Conservation (phyloP, 2,329 filamentous ascomycete genomes). For the Juglanconis juglandina region DNA sequence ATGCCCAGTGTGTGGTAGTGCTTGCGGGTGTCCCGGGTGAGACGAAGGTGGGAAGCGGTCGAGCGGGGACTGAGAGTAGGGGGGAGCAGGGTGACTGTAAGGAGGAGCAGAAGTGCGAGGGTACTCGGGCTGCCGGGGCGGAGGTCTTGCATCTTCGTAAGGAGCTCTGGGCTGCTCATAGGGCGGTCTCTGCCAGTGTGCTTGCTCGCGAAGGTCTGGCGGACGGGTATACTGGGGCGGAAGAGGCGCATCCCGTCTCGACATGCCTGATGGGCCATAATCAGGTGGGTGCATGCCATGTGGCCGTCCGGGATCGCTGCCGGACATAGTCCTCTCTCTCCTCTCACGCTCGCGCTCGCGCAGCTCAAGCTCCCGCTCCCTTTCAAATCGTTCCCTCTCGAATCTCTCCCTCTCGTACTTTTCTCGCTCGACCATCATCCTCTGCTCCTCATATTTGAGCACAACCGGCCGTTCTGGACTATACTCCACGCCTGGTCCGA, state of each 20-base stretch:
- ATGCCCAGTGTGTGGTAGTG: slow-evolving; percentile 28
- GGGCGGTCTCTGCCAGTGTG: slow-evolving; percentile 34
- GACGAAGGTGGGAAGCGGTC: slow-evolving; percentile 38
- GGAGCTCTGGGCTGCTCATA: slow-evolving; percentile 41
- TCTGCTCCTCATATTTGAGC: slow-evolving; percentile 52
- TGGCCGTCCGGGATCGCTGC: slow-evolving; percentile 42
- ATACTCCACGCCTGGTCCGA: slow-evolving; percentile 44
- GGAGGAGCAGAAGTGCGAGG: slow-evolving; percentile 39
- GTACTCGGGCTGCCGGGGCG: slow-evolving; percentile 47
- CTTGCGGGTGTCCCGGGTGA: slow-evolving; percentile 32
- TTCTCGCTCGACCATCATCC: slow-evolving; percentile 44
- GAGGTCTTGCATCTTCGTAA: slow-evolving; percentile 36
- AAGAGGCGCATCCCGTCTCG: slow-evolving; percentile 29
- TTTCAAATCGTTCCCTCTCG: slow-evolving; percentile 39
- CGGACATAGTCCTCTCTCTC: slow-evolving; percentile 47
- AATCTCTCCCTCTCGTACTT: slow-evolving; percentile 39
- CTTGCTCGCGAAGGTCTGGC: slow-evolving; percentile 38
- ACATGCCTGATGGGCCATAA: slow-evolving; percentile 29
- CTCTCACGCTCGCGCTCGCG: slow-evolving; percentile 30
- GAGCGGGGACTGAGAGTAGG: slow-evolving; percentile 33
- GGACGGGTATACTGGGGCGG: slow-evolving; percentile 41
- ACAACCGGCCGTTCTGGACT: slow-evolving; percentile 47
- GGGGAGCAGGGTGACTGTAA: slow-evolving; percentile 34
- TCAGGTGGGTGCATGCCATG: slow-evolving; percentile 43
- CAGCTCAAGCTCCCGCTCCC: slow-evolving; percentile 39